Conservation (phyloP, 768 basidiomycete genomes). For the Exsudoporus frostii region DNA sequence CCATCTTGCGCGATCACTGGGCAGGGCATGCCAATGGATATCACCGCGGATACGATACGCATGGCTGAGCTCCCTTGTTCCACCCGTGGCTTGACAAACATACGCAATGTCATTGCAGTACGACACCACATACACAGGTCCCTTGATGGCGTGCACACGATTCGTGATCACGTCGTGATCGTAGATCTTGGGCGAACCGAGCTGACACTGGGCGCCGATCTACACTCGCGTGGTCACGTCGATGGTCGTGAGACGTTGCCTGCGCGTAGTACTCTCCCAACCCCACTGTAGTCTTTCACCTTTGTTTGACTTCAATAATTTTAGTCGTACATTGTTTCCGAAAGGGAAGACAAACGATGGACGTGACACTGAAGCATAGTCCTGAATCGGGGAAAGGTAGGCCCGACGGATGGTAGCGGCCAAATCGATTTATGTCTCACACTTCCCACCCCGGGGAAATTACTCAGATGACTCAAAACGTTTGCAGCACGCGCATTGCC, state of each 20-base stretch:
- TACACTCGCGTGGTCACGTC: slow-evolving; percentile 5
- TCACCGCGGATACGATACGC: background rate
- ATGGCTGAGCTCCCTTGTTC: background rate
- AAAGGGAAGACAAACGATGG: background rate
- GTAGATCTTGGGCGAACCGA: slow-evolving; percentile 1
- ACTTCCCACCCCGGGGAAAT: too few relatives aligned
- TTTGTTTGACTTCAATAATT: background rate
- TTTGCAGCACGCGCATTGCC: background rate
- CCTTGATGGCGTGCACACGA: slow-evolving; percentile 4
- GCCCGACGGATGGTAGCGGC: background rate
- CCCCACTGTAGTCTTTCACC: background rate
- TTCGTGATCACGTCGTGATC: background rate
- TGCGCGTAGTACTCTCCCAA: too few relatives aligned
- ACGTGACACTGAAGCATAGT: background rate
- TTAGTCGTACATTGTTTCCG: background rate
- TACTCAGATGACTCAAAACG: background rate
- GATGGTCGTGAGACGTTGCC: background rate
- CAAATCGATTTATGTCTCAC: background rate
- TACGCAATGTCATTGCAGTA: background rate
- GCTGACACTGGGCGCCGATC: slow-evolving; percentile 9
- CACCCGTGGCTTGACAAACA: too few relatives aligned
- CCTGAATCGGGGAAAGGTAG: background rate
- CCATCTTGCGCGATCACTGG: background rate
- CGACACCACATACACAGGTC: background rate
- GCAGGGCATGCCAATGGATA: background rate